Base-by-base conservation (phyloP, 345 rosid genomes). In the Salix udensis region DNA sequence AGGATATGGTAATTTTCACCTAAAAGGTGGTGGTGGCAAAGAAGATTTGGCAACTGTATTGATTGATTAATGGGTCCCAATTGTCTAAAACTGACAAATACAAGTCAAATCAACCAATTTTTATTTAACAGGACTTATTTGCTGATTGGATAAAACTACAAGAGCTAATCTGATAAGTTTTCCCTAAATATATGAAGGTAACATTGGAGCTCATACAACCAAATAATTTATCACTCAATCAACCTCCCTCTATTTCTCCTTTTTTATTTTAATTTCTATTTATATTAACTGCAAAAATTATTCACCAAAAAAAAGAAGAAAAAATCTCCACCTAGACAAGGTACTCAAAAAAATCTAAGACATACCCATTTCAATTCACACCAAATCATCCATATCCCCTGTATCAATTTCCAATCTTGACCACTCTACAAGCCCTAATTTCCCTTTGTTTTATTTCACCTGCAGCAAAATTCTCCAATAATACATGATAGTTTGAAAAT, bases 251-350 rank as follows among this genome's bases (percentile, higher is more conserved):
- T 58, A 58, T 58, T n/a, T 55, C 62, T 19, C 1, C 37, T 36
- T 7, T 34, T 69, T 66, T n/a, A 0, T 66, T 31, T 23, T 10
- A 40, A 10, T 2, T 37, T 58, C 50, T 48, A 26, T 42, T 40
- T 40, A 40, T 40, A 40, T 15, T 13, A 37, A 34, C 34, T 42
- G 23, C 62, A 40, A 50, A 58, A 78, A 39, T 68, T 67, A 73
- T 73, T 65, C 55, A 23, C 28, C 64, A 12, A 58, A 58, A 3
- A 23, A 8, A 58, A n/a, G 23, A 6, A 11, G 2, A 13, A 40
- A 68, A 68, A 42, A 37, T 42, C 71, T 68, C 53, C 71, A 55
- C 36, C 83, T 58, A 52, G 66, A 26, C 76, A 66, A 15, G 79
- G 18, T 50, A 31, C 19, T 4, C 18, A 71, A 37, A 40, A 37